Conservation (phyloP, 192 early-diverging fungal species). For the Rhizophlyctis rosea region DNA sequence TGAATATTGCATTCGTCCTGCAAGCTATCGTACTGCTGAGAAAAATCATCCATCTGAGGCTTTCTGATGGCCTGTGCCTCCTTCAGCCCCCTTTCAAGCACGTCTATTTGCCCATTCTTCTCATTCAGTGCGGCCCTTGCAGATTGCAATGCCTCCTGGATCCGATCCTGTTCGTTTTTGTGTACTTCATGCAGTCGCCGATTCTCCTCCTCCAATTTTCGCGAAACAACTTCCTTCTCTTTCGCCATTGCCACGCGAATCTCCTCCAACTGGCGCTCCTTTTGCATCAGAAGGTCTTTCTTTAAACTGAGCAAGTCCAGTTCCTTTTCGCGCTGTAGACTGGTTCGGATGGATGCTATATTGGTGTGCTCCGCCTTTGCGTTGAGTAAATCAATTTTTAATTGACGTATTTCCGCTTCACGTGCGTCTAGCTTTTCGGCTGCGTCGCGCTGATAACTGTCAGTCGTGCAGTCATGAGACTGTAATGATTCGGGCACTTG, state of each 20-base stretch:
- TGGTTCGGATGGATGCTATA: slow-evolving; percentile 35
- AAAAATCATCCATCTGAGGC: slow-evolving; percentile 17
- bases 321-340: slow-evolving; percentile 42
- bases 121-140: slow-evolving; percentile 8
- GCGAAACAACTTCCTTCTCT: slow-evolving; percentile 14
- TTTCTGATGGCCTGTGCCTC: no score
- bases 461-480: not conserved
- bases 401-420: not conserved
- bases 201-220: slow-evolving; percentile 13
- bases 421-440: not conserved
- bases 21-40: slow-evolving; percentile 17
- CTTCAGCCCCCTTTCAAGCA: slow-evolving; percentile 7
- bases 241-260: slow-evolving; percentile 24
- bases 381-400: slow-evolving; percentile 5
- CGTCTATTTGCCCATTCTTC: slow-evolving; percentile 5
- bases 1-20: not conserved
- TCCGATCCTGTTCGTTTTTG: slow-evolving; percentile 6
- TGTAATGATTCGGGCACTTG: not conserved
- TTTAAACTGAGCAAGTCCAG: slow-evolving; percentile 43
- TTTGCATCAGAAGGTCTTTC: slow-evolving; percentile 41
- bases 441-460: not conserved
- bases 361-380: slow-evolving; percentile 16
- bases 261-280: slow-evolving; percentile 41
- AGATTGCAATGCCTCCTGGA: slow-evolving; percentile 13
- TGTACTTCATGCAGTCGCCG: slow-evolving; percentile 3